Evolutionary conservation across 2,329 filamentous ascomycete genomes (phyloP).

Genomic region (Trichoderma cornu-damae): DNA sequence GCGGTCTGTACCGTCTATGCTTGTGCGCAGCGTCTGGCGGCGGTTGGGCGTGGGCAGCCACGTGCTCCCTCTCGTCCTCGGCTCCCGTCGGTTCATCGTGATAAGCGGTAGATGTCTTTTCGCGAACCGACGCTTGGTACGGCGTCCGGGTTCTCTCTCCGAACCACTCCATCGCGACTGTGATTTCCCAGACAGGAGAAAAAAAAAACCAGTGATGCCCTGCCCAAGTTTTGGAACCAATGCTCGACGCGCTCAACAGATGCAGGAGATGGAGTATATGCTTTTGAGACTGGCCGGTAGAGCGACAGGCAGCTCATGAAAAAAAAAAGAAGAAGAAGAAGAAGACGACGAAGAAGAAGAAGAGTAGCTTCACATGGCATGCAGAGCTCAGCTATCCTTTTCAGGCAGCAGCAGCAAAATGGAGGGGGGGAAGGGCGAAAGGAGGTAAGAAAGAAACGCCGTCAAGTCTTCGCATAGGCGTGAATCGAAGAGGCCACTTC

Average conservation of each 20-base stretch:
- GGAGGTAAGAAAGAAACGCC: background rate
- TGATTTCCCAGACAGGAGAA: background rate
- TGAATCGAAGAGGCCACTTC: slow-evolving; percentile 30
- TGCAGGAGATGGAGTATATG: background rate
- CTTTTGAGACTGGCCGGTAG: background rate
- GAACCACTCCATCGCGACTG: slow-evolving; percentile 12
- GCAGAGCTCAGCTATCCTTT: background rate
- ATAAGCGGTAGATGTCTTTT: background rate
- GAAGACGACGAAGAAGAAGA: too few relatives aligned
- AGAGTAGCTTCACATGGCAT: slow-evolving; percentile 13
- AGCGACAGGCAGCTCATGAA: background rate
- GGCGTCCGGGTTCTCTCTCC: slow-evolving; percentile 5
- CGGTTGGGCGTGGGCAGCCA: background rate
- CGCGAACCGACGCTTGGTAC: slow-evolving; percentile 7
- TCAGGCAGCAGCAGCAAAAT: background rate
- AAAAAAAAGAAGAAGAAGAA: background rate
- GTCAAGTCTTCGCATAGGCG: background rate
- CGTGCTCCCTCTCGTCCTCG: background rate
- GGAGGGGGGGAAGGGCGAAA: background rate
- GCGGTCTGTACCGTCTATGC: slow-evolving; percentile 55
- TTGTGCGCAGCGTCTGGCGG: slow-evolving; percentile 5
- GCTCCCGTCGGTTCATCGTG: background rate
- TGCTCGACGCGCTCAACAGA: background rate
- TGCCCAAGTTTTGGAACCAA: background rate
- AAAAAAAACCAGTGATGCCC: background rate